Conservation (phyloP, 805 yeast species). For the Yamadazyma kitorensis region DNA sequence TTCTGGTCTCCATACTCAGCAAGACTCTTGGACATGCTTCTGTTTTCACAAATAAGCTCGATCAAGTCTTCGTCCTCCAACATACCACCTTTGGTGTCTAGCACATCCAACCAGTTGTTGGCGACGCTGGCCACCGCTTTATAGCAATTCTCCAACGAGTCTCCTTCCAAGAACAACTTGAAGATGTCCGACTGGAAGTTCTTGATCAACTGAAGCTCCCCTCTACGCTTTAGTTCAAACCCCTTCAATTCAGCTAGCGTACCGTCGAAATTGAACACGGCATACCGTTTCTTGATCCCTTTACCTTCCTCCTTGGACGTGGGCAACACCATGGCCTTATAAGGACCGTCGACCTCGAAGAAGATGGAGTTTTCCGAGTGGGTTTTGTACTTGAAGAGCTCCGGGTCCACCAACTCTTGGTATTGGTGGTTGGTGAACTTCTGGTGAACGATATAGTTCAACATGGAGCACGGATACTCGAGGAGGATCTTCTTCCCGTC, state of each 20-base stretch:
- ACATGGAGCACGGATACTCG: slow-evolving; percentile 95
- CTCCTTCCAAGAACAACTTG: slow-evolving; percentile 85
- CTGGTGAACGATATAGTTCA: slow-evolving; percentile 88
- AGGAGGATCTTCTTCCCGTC: slow-evolving; percentile 75
- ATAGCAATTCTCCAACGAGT: slow-evolving; percentile 75
- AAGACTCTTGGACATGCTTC: slow-evolving; percentile 89
- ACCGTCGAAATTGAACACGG: slow-evolving; percentile 95
- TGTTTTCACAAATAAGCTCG: slow-evolving; percentile 92
- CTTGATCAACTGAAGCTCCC: slow-evolving; percentile 89
- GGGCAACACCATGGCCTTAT: slow-evolving; percentile 94
- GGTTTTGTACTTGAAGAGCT: slow-evolving; percentile 65
- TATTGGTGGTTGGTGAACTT: slow-evolving; percentile 92
- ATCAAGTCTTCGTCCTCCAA: slow-evolving; percentile 92
- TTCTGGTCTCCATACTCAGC: slow-evolving; percentile 88
- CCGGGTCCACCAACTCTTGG: slow-evolving; percentile 77
- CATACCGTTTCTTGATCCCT: slow-evolving; percentile 93
- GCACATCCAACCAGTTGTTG: slow-evolving; percentile 91
- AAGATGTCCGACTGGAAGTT: slow-evolving; percentile 95
- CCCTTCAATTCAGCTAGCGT: slow-evolving; percentile 94
- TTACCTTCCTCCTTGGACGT: slow-evolving; percentile 97
- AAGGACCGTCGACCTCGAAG: slow-evolving; percentile 98
- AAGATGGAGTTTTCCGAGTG: slow-evolving; percentile 90
- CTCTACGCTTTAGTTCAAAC: slow-evolving; percentile 93
- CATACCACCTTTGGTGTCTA: slow-evolving; percentile 82
- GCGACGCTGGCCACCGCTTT: slow-evolving; percentile 89